phyloP scores from a whole-genome alignment of 768 basidiomycete species.

The Tulasnella sp. region DNA sequence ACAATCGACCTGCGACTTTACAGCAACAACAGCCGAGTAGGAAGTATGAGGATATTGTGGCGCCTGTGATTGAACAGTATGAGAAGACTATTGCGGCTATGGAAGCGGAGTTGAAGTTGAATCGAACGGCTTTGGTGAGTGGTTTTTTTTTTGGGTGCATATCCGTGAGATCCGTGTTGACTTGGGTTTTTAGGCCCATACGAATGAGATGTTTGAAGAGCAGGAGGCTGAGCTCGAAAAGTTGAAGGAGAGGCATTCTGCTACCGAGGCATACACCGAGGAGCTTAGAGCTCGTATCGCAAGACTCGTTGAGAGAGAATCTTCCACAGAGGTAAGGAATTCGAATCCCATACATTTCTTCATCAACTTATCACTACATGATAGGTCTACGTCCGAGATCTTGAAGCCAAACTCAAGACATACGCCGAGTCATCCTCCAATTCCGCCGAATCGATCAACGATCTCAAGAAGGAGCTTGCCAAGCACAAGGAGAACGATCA shows the following conservation, averaged over 20 bases:
- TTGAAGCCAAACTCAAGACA: slow-evolving; percentile 81
- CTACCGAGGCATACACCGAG: slow-evolving; percentile 75
- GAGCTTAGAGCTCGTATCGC: slow-evolving; percentile 68
- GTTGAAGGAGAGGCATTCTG: slow-evolving; percentile 54
- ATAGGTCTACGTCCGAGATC: slow-evolving; percentile 83
- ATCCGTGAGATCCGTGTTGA: background rate
- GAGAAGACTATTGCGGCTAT: slow-evolving; percentile 93
- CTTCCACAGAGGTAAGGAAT: slow-evolving; percentile 69
- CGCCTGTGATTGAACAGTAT: slow-evolving; percentile 96
- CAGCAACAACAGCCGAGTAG: slow-evolving; percentile 22
- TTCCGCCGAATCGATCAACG: slow-evolving; percentile 65
- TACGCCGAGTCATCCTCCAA: slow-evolving; percentile 67
- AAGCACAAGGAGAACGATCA: slow-evolving; percentile 65
- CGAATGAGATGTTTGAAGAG: slow-evolving; percentile 86
- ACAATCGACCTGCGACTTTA: slow-evolving; percentile 49
- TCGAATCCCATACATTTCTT: background rate
- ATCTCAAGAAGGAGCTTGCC: slow-evolving; percentile 70
- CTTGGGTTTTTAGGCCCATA: slow-evolving; percentile 38
- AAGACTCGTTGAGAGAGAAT: slow-evolving; percentile 78
- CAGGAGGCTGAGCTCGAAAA: slow-evolving; percentile 67
- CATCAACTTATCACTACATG: background rate
- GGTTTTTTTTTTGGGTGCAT: no score
- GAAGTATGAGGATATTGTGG: slow-evolving; percentile 85
- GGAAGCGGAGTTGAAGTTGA: slow-evolving; percentile 82
- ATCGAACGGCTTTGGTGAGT: slow-evolving; percentile 57